Evolutionary conservation across 305 asterid species (phyloP).

Genomic region (Fraxinus albicans): DNA sequence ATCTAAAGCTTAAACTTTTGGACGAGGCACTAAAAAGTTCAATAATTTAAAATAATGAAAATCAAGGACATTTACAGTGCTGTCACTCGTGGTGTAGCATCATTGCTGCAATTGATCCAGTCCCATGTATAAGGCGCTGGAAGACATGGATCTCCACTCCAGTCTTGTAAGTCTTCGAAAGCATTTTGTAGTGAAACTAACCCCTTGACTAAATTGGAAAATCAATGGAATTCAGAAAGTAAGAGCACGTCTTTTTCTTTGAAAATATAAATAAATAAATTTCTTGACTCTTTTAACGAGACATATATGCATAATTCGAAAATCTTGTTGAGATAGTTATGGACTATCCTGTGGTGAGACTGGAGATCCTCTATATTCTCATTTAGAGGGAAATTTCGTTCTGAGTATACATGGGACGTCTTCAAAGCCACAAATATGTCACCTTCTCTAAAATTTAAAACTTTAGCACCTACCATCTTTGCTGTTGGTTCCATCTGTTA

Average conservation of each 20-base stretch:
- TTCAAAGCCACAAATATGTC: not conserved
- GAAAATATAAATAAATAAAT: not conserved
- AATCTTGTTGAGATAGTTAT: not conserved
- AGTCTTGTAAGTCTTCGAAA: constrained; percentile 37
- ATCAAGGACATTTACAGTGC: constrained; percentile 40
- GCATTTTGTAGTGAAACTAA: constrained; percentile 38
- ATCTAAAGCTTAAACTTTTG: not conserved
- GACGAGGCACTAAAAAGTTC: not conserved
- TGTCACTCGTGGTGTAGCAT: constrained; percentile 55
- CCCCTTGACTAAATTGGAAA: constrained; percentile 39
- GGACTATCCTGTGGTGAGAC: not conserved
- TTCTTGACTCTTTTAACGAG: not conserved
- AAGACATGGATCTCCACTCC: constrained; percentile 77
- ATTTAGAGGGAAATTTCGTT: not conserved
- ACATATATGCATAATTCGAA: not conserved
- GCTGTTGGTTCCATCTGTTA: constrained; percentile 44
- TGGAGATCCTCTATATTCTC: not conserved
- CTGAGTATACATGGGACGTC: not conserved
- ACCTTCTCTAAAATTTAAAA: not conserved
- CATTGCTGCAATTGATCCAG: constrained; percentile 56
- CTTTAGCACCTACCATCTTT: constrained; percentile 43
- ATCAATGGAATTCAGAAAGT: not conserved
- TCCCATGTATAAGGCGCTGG: constrained; percentile 72
- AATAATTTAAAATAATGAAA: not conserved
- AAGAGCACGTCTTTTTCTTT: not conserved